phyloP scores from a whole-genome alignment of 2,329 filamentous ascomycete species.

The Sphaerulina populicola region DNA sequence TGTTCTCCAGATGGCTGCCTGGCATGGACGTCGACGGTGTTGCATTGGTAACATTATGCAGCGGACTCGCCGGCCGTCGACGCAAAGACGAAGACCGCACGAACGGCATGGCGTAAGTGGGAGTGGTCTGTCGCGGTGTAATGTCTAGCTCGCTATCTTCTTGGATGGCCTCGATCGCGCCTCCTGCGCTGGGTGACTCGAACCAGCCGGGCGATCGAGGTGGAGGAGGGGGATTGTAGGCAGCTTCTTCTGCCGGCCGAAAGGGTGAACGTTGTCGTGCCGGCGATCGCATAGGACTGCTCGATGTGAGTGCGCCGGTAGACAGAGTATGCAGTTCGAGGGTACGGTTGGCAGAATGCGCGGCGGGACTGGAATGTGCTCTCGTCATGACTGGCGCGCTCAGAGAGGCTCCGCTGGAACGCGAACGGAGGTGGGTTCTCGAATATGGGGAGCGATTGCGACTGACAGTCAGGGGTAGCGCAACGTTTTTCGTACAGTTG shows the following conservation, averaged over 20 bases:
- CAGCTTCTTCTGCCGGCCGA: slow-evolving; percentile 19
- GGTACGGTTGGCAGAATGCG: slow-evolving; percentile 29
- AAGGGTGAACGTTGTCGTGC: slow-evolving; percentile 39
- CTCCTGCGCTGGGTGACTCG: slow-evolving; percentile 20
- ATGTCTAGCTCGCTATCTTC: slow-evolving; percentile 45
- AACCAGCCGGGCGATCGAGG: slow-evolving; percentile 28
- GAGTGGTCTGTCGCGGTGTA: slow-evolving; percentile 31
- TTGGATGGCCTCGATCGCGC: slow-evolving; percentile 37
- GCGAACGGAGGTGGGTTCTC: slow-evolving; percentile 40
- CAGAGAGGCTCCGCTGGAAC: slow-evolving; percentile 35
- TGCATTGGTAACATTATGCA: slow-evolving; percentile 34
- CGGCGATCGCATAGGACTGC: slow-evolving; percentile 35
- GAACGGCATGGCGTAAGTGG: slow-evolving; percentile 23
- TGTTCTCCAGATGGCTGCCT: slow-evolving; percentile 16
- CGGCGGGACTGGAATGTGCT: slow-evolving; percentile 42
- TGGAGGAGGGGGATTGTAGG: slow-evolving; percentile 19
- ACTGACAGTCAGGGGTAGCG: slow-evolving; percentile 26
- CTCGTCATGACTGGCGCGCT: slow-evolving; percentile 42
- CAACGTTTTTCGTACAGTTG: slow-evolving; percentile 19
- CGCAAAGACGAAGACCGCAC: slow-evolving; percentile 32
- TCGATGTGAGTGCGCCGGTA: slow-evolving; percentile 29
- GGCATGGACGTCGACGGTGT: slow-evolving; percentile 17
- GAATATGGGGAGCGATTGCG: slow-evolving; percentile 44
- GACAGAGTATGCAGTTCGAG: slow-evolving; percentile 27
- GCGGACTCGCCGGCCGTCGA: slow-evolving; percentile 41